Percentiles rank a stretch among this genome's conserved stretches.
Evolutionary conservation across 2,329 filamentous ascomycete species (phyloP).

Genomic region (Sporothrix brunneoviolacea): DNA sequence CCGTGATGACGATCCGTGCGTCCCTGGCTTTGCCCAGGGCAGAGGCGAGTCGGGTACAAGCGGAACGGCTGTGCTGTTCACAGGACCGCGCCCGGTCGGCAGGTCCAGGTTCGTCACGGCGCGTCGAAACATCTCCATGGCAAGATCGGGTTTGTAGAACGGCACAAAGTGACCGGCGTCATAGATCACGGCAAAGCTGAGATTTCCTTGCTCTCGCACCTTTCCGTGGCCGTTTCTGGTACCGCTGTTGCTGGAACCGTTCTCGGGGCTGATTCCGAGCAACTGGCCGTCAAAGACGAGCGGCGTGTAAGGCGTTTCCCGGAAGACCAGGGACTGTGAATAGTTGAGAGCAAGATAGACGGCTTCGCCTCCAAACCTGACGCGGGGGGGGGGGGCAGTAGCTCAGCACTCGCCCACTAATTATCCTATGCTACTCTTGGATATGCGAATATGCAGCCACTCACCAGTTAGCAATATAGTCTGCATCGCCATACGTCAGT

Average conservation of each 20-base stretch:
- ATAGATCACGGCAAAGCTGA: slow-evolving; percentile 52
- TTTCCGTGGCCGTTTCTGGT: slow-evolving; percentile 58
- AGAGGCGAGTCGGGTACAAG: slow-evolving; percentile 6
- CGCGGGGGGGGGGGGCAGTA: no score
- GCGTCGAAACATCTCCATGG: slow-evolving; percentile 24
- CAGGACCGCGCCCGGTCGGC: slow-evolving; percentile 16
- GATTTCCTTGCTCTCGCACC: slow-evolving; percentile 63
- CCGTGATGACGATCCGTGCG: neutral
- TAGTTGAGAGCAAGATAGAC: slow-evolving; percentile 49
- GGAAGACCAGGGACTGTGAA: slow-evolving; percentile 37
- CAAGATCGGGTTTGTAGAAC: slow-evolving; percentile 21
- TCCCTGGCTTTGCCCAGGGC: no score
- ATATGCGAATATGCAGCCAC: no score
- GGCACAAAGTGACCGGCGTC: slow-evolving; percentile 45
- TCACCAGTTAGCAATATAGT: slow-evolving; percentile 43
- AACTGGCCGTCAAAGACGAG: slow-evolving; percentile 32
- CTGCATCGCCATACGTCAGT: slow-evolving; percentile 48
- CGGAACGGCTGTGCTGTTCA: neutral
- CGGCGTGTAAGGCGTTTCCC: slow-evolving; percentile 56
- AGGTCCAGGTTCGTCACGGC: slow-evolving; percentile 23
- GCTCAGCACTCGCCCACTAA: no score
- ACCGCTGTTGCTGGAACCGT: slow-evolving; percentile 50
- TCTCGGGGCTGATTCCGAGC: no score
- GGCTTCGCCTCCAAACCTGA: slow-evolving; percentile 54
- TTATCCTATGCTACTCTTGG: no score